phyloP scores from a whole-genome alignment of 345 rosid species.

The Populus euphratica region DNA sequence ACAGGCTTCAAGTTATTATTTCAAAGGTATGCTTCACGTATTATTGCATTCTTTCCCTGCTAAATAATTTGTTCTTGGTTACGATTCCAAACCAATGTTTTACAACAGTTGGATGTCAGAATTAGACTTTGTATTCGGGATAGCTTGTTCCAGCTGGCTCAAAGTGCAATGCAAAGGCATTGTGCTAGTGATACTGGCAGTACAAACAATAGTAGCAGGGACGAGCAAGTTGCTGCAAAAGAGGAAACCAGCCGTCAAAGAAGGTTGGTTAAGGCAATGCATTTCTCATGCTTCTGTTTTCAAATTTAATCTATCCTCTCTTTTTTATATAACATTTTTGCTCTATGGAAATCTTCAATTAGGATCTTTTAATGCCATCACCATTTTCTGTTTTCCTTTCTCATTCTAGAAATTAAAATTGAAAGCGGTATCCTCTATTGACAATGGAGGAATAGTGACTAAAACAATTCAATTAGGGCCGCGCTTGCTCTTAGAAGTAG shows the following conservation, averaged over 20 bases:
- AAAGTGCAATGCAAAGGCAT: conserved; percentile 80
- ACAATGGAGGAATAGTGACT: too few species aligned
- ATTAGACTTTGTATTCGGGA: conserved; percentile 74
- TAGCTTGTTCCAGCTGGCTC: conserved; percentile 96
- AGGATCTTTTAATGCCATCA: background rate
- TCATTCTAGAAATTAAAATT: background rate
- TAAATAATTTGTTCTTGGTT: conserved; percentile 14
- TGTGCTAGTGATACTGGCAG: conserved; percentile 48
- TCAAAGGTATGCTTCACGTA: conserved; percentile 54
- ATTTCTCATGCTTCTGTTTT: conserved; percentile 5
- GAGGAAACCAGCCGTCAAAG: conserved; percentile 34
- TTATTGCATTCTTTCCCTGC: conserved; percentile 12
- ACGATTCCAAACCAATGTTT: conserved; percentile 24
- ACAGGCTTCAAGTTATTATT: conserved; percentile 68
- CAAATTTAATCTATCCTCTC: background rate
- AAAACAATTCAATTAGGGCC: too few species aligned
- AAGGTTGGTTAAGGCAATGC: conserved; percentile 46
- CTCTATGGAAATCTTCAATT: background rate
- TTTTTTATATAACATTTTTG: background rate
- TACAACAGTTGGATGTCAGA: conserved; percentile 62
- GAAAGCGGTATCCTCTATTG: too few species aligned
- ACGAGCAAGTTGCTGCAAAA: conserved; percentile 37
- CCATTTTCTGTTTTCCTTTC: background rate
- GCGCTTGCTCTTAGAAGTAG: too few species aligned
- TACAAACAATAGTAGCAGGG: conserved; percentile 47